A percentile compares a stretch with the other conserved stretches of the same genome.
Conservation (phyloP, 108 stramenopile species). For the Seminavis robusta region DNA sequence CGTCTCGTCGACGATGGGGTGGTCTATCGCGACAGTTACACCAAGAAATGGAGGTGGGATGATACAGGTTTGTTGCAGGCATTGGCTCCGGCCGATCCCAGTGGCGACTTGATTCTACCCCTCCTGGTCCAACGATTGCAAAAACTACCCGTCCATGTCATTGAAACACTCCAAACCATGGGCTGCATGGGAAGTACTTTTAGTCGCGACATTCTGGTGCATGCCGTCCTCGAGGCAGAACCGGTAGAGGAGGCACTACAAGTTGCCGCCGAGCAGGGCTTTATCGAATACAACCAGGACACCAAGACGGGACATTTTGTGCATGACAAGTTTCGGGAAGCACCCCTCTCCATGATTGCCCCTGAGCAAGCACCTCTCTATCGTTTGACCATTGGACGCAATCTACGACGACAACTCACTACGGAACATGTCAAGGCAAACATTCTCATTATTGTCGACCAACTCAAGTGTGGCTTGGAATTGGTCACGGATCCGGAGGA, state of each 20-base stretch:
- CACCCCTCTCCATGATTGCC: conserved; percentile 31
- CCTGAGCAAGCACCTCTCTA: conserved; percentile 9
- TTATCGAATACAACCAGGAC: too few species aligned
- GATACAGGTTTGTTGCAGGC: background rate
- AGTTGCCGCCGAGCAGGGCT: too few species aligned
- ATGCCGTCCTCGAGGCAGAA: too few species aligned
- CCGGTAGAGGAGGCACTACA: background rate
- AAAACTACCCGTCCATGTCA: too few species aligned
- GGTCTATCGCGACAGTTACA: background rate
- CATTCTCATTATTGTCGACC: background rate
- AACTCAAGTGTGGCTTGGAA: background rate
- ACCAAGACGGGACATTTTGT: conserved; percentile 25
- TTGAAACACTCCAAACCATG: conserved; percentile 19
- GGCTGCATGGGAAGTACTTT: conserved; percentile 41
- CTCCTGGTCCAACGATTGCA: too few species aligned
- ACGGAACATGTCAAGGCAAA: background rate
- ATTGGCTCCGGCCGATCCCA: background rate
- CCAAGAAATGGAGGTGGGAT: conserved; percentile 22
- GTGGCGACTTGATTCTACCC: conserved; percentile 4
- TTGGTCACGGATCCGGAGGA: background rate
- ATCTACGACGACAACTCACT: background rate
- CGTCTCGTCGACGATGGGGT: conserved; percentile 10
- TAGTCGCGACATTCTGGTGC: too few species aligned
- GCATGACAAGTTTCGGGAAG: conserved; percentile 37
- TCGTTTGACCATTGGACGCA: conserved; percentile 8